phyloP scores from a whole-genome alignment of 495 filamentous ascomycete species.

The Bacidia gigantensis region DNA sequence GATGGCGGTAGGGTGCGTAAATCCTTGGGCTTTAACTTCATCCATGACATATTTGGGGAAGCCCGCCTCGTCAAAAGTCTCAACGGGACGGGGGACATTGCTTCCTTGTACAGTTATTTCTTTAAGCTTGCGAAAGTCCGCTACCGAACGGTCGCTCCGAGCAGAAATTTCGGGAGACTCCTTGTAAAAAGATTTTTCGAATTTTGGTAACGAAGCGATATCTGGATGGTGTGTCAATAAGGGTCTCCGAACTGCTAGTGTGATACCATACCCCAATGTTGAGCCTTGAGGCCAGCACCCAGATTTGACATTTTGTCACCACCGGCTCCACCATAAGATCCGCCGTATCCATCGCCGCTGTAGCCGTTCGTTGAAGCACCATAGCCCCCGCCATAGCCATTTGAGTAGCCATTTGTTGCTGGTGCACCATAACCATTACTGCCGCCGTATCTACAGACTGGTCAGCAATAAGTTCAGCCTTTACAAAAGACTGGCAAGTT shows the following conservation, averaged over 20 bases:
- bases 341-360: conserved; percentile 34
- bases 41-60: conserved; percentile 95
- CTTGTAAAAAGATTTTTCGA: conserved; percentile 99
- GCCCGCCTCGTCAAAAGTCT: conserved; percentile 93
- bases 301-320: conserved; percentile 92
- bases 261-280: conserved; percentile 61
- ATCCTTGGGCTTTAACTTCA: conserved; percentile 96
- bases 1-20: conserved; percentile 81
- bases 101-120: conserved; percentile 64
- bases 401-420: conserved; percentile 36
- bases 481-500: no score
- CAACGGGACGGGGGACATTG: conserved; percentile 79
- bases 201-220: conserved; percentile 69
- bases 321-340: conserved; percentile 41
- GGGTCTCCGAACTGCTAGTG: neutral
- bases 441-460: conserved; percentile 27
- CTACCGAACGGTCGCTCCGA: conserved; percentile 67
- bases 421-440: conserved; percentile 28
- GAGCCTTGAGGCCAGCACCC: conserved; percentile 70
- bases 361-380: conserved; percentile 26
- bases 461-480: conserved; percentile 14
- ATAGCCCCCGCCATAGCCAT: conserved; percentile 33
- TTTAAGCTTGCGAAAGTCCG: conserved; percentile 69
- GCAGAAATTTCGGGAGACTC: conserved; percentile 65
- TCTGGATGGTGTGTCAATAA: conserved; percentile 36